Conservation (phyloP, 371 early-diverging fungal species). For the Vittaforma corneae region DNA sequence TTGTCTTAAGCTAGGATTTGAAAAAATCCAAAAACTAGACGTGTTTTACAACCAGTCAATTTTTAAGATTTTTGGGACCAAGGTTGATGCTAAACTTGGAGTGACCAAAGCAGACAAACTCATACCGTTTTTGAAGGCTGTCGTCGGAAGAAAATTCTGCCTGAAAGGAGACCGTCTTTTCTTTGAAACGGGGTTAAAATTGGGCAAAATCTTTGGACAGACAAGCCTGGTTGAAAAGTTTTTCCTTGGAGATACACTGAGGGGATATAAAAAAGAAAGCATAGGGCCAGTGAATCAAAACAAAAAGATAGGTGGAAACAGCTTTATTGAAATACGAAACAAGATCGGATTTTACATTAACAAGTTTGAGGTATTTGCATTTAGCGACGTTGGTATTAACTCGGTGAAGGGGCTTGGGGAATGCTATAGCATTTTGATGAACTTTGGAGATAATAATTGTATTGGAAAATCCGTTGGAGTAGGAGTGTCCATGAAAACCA, state of each 20-base stretch:
- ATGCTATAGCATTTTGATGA: neutral
- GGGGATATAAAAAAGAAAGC: conserved; percentile 20
- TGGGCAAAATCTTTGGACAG: conserved; percentile 19
- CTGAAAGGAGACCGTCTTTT: neutral
- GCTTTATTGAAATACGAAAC: conserved; percentile 16
- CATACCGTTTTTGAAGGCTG: conserved; percentile 1
- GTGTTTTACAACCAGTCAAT: neutral
- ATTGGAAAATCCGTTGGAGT: conserved; percentile 25
- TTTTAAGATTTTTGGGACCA: neutral
- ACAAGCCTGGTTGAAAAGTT: conserved; percentile 23
- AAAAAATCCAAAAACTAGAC: neutral
- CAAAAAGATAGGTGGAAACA: conserved; percentile 30
- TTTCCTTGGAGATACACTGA: conserved; percentile 16
- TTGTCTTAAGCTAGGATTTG: conserved; percentile 3
- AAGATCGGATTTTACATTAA: conserved; percentile 1
- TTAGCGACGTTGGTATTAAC: neutral
- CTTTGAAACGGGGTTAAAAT: neutral
- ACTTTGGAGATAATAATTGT: neutral
- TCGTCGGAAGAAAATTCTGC: neutral
- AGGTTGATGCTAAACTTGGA: neutral
- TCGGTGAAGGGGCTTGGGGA: conserved; percentile 9
- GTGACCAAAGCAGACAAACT: neutral
- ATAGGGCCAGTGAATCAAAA: conserved; percentile 27
- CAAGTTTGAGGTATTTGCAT: conserved; percentile 10
- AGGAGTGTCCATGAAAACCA: conserved; percentile 13